phyloP scores from a whole-genome alignment of 192 early-diverging fungal species.

The Podila epicladia region DNA sequence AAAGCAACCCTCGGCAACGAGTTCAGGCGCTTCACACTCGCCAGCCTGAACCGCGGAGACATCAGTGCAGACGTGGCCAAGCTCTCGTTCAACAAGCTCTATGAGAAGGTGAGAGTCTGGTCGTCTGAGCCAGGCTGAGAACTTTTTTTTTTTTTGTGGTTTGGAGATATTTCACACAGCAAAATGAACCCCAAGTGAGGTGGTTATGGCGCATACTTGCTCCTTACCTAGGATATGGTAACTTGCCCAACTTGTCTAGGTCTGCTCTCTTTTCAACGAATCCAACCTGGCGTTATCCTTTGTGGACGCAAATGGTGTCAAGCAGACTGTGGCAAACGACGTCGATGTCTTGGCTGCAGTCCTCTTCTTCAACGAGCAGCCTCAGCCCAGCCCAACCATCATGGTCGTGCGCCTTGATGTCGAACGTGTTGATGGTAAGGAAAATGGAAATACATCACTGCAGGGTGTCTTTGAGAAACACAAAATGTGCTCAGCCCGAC shows the following conservation, averaged over 20 bases:
- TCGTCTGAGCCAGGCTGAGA: too few relatives aligned
- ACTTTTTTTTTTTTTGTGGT: too few relatives aligned
- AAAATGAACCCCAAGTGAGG: not conserved
- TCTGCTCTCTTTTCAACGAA: conserved; percentile 35
- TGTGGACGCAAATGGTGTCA: conserved; percentile 15
- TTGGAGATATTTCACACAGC: not conserved
- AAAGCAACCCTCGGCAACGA: conserved; percentile 32
- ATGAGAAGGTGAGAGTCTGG: conserved; percentile 22
- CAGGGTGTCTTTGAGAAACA: not conserved
- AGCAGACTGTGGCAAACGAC: conserved; percentile 18
- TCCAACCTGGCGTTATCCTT: conserved; percentile 22
- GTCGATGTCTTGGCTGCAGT: conserved; percentile 36
- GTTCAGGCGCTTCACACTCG: conserved; percentile 42
- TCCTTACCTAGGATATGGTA: too few relatives aligned
- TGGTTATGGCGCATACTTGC: not conserved
- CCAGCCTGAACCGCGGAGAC: conserved; percentile 25
- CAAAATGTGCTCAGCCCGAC: too few relatives aligned
- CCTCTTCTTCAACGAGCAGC: conserved; percentile 2
- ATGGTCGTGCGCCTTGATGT: conserved; percentile 39
- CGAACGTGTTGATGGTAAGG: conserved; percentile 7
- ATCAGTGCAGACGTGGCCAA: conserved; percentile 14
- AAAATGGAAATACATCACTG: not conserved
- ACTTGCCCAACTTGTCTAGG: not conserved
- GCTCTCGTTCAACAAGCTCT: conserved; percentile 21
- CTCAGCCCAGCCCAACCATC: conserved; percentile 20